phyloP scores from a whole-genome alignment of 805 yeast genomes.

The Cyberlindnera subsufficiens region DNA sequence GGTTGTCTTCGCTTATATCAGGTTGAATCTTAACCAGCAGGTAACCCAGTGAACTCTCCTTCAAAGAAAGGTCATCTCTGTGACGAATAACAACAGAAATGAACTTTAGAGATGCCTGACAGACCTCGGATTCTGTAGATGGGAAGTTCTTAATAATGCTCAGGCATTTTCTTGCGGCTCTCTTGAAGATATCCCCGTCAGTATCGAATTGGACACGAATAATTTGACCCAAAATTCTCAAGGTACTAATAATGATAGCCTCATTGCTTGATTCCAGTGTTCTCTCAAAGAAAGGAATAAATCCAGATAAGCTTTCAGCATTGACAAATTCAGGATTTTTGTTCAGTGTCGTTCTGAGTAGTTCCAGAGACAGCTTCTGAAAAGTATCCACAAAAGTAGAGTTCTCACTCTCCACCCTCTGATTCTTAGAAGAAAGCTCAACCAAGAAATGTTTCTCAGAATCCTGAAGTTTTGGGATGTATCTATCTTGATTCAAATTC shows the following conservation, averaged over 20 bases:
- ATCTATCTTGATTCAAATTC: conserved; percentile 14
- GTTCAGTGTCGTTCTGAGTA: conserved; percentile 64
- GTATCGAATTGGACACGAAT: conserved; percentile 59
- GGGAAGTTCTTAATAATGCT: conserved; percentile 70
- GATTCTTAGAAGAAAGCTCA: conserved; percentile 56
- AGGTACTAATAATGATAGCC: conserved; percentile 62
- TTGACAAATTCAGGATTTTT: conserved; percentile 56
- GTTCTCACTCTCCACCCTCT: conserved; percentile 47
- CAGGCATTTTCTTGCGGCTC: conserved; percentile 55
- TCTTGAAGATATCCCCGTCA: conserved; percentile 42
- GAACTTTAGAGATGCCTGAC: conserved; percentile 74
- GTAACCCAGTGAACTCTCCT: conserved; percentile 67
- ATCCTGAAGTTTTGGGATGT: conserved; percentile 28
- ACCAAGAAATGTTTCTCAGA: conserved; percentile 67
- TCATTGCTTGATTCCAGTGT: conserved; percentile 67
- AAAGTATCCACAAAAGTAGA: conserved; percentile 54
- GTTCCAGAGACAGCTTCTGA: conserved; percentile 72
- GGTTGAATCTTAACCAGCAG: conserved; percentile 70
- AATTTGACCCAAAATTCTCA: conserved; percentile 55
- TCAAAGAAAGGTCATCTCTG: conserved; percentile 57
- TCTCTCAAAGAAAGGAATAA: conserved; percentile 64
- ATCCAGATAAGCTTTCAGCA: conserved; percentile 57
- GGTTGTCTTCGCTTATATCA: conserved; percentile 83
- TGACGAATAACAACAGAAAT: conserved; percentile 68
- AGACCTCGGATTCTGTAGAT: conserved; percentile 67